Conservation (phyloP, 306 rosid species). For the Gillenia trifoliata region DNA sequence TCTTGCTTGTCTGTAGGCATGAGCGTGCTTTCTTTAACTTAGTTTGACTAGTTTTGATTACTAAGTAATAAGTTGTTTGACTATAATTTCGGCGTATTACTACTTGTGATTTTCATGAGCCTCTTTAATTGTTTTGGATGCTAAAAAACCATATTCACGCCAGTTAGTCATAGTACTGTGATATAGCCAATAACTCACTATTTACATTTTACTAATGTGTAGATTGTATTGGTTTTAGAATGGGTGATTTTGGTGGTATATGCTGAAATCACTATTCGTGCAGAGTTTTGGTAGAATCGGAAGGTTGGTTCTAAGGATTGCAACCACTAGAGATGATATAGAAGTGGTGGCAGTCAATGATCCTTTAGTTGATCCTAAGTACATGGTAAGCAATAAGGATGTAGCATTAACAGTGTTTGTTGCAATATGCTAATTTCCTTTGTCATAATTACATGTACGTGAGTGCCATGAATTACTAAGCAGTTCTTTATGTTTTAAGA, state of each 20-base stretch:
- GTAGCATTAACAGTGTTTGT: not conserved
- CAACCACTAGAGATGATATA: constrained; percentile 76
- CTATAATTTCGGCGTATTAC: not conserved
- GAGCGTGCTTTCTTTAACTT: not conserved
- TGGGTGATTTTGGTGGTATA: not conserved
- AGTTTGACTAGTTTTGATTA: not conserved
- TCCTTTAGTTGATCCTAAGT: constrained; percentile 86
- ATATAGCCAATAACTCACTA: not conserved
- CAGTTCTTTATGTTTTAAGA: not conserved
- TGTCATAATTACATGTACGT: not conserved
- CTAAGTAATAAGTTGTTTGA: not conserved
- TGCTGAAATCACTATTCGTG: constrained; percentile 18
- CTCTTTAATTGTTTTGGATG: not conserved
- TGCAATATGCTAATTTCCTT: not conserved
- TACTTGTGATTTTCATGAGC: not conserved
- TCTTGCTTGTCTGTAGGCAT: not conserved
- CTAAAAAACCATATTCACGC: no score
- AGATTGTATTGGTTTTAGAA: not conserved
- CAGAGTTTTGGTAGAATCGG: constrained; percentile 99
- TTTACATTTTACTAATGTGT: not conserved
- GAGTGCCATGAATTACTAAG: not conserved
- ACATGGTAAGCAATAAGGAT: constrained; percentile 60
- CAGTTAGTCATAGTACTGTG: not conserved
- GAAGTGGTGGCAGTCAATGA: constrained; percentile 91
- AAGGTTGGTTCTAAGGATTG: constrained; percentile 87